Base-by-base conservation (phyloP, 1,284 basidiomycete genomes). In the Trichosporon asahii region DNA sequence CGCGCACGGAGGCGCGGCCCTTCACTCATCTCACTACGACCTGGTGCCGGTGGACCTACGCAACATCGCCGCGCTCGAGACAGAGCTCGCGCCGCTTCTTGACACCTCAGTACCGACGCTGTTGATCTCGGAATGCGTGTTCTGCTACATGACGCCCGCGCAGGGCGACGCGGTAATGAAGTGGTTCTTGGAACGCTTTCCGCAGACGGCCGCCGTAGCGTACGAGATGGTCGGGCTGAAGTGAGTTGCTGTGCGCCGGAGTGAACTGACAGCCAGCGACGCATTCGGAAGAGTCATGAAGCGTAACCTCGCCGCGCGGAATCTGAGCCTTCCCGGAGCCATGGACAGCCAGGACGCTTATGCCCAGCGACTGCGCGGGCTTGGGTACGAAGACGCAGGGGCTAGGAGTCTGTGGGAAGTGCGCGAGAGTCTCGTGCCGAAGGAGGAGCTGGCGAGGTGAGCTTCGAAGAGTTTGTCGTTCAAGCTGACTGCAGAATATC, bases 181-280 rank as follows among this genome's bases (percentile, higher is more conserved):
- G 44, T 95, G 91, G 91, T 94, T 95, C 78, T 85, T 87, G 0
- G 83, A 87, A 64, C 87, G 86, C 70, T 90, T 90, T 68, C 60
- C 66, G 1, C 60, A 70, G 14, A 77, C 73, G 29, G 75, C 77
- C 2, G 83, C 82, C 3, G 80, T 94, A 9, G 87, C 93, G 12
- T 97, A 97, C 78, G 95, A 97, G 80, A 96, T 96, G 90, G 94
- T 93, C 76, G 89, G 90, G 0, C 84, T 96, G 2, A 85, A 89
- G 82, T 82, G 69, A 75, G 81, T 76, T 64, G n/a, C 2, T 2
- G 2, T 2, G n/a, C n/a, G 6, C 29, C 1, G 40, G 4, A 14
- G 7, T 6, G 31, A 31, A 35, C 69, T 73, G 60, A 73, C 65
- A 7, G 8, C 2, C 67, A 81, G 79, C 15, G 94, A 96, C 79